phyloP scores from a whole-genome alignment of 1,284 basidiomycete genomes.

The Lignosus rhinocerotis region DNA sequence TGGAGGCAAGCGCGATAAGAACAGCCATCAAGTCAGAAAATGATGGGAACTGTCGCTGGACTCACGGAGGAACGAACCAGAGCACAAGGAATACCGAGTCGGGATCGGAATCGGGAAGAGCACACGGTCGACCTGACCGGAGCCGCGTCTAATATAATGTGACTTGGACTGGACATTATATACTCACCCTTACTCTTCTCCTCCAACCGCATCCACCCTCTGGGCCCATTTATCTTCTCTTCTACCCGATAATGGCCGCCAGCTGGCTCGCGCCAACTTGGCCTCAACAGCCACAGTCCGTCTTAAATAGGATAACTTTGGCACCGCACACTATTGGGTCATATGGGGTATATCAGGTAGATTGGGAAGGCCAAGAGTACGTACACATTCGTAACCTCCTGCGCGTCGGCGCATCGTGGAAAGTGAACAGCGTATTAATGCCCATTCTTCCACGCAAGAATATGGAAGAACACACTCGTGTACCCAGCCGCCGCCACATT shows the following conservation, averaged over 20 bases:
- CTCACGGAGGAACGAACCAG: no score
- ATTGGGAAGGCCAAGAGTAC: constrained; percentile 7
- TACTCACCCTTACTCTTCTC: not conserved
- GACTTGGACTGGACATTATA: constrained; percentile 12
- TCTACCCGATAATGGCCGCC: constrained; percentile 12
- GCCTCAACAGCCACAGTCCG: constrained; percentile 9
- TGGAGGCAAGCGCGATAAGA: no score
- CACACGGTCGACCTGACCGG: constrained; percentile 10
- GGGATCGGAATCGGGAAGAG: constrained; percentile 1
- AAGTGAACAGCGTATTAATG: not conserved
- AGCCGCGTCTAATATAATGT: not conserved
- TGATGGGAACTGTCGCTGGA: no score
- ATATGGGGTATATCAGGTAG: constrained; percentile 1
- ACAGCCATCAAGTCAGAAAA: no score
- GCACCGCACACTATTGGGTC: constrained; percentile 1
- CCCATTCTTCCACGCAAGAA: not conserved
- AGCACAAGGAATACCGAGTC: no score
- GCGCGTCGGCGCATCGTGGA: not conserved
- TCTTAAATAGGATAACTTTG: constrained; percentile 9
- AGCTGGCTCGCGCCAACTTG: constrained; percentile 18
- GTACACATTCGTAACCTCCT: not conserved
- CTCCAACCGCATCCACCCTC: constrained; percentile 4
- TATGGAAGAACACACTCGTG: constrained; percentile 18
- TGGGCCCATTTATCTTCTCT: not conserved
- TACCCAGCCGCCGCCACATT: constrained; percentile 10